Evolutionary conservation across 495 filamentous ascomycete genomes (phyloP).

Genomic region (Clavariopsis aquatica): DNA sequence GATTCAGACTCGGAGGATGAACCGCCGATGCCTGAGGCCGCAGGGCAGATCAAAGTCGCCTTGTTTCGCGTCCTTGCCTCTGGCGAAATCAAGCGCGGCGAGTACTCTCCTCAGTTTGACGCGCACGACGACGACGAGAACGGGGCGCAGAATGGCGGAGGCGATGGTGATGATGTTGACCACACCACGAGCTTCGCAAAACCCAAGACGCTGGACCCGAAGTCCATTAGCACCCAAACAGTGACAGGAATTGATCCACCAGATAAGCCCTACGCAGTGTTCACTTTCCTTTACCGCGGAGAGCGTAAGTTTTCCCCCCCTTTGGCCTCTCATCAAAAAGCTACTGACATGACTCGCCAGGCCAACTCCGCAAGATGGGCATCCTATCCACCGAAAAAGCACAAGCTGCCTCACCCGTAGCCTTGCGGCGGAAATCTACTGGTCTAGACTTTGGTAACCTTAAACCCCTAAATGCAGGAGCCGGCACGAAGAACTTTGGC

Average conservation of each 20-base stretch:
- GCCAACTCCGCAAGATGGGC: conserved; percentile 93
- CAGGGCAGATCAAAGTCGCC: conserved; percentile 97
- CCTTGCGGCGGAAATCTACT: conserved; percentile 69
- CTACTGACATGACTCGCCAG: conserved; percentile 49
- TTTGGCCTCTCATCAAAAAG: background rate
- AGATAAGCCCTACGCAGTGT: conserved; percentile 92
- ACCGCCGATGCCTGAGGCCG: conserved; percentile 80
- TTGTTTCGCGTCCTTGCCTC: conserved; percentile 94
- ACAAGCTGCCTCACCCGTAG: conserved; percentile 56
- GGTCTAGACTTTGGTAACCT: conserved; percentile 82
- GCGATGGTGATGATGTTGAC: conserved; percentile 71
- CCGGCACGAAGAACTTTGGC: conserved; percentile 83
- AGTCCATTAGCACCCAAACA: conserved; percentile 95
- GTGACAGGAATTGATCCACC: conserved; percentile 97
- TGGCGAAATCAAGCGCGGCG: conserved; percentile 93
- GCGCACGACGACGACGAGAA: conserved; percentile 90
- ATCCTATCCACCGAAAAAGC: conserved; percentile 66
- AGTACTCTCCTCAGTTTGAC: conserved; percentile 97
- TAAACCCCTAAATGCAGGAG: conserved; percentile 71
- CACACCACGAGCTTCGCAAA: conserved; percentile 99
- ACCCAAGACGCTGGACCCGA: conserved; percentile 94
- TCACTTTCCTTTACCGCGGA: conserved; percentile 97
- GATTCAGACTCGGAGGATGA: conserved; percentile 83
- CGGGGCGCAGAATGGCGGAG: conserved; percentile 46
- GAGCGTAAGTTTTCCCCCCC: conserved; percentile 68